These are phyloP conservation scores for Pseudopithomyces chartarum DNA, from an alignment of 2,329 filamentous ascomycete species.

Conservation along the genomic window DNA sequence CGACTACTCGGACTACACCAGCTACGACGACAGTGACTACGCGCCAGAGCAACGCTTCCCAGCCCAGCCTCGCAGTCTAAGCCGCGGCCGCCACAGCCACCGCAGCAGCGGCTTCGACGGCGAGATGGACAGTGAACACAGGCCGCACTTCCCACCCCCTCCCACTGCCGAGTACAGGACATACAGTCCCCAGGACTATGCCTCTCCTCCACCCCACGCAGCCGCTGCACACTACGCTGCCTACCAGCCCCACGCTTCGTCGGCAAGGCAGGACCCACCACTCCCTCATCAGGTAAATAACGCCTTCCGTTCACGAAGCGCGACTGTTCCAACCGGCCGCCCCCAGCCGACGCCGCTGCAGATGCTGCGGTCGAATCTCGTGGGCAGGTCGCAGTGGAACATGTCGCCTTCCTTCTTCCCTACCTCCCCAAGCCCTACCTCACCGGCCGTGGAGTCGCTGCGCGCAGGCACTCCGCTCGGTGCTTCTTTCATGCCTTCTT, in stretches of 20 bases:
- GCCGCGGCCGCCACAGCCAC: conserved; percentile 25
- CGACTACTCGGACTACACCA: conserved; percentile 36
- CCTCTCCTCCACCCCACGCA: conserved; percentile 20
- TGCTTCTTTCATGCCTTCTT: conserved; percentile 39
- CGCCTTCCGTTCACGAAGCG: conserved; percentile 34
- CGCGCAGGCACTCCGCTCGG: conserved; percentile 35
- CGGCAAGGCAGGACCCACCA: conserved; percentile 31
- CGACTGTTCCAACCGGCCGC: conserved; percentile 29
- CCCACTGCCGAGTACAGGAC: conserved; percentile 40
- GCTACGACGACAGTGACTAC: conserved; percentile 37
- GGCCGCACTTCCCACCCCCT: conserved; percentile 40
- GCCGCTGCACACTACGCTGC: conserved; percentile 16
- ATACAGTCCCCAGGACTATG: conserved; percentile 44
- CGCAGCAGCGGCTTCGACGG: conserved; percentile 32
- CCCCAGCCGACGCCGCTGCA: conserved; percentile 26
- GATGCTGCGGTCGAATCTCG: conserved; percentile 26
- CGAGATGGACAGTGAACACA: conserved; percentile 26
- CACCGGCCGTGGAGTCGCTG: conserved; percentile 23
- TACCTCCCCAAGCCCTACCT: conserved; percentile 20
- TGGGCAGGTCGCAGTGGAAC: conserved; percentile 26
- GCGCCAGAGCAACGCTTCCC: conserved; percentile 30
- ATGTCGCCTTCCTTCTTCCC: conserved; percentile 21
- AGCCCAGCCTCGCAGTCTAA: conserved; percentile 24
- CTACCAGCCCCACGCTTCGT: conserved; percentile 29
- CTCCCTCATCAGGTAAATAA: conserved; percentile 45